phyloP scores from a whole-genome alignment of 2,329 filamentous ascomycete species.

The Aspergillus fumigatus region DNA sequence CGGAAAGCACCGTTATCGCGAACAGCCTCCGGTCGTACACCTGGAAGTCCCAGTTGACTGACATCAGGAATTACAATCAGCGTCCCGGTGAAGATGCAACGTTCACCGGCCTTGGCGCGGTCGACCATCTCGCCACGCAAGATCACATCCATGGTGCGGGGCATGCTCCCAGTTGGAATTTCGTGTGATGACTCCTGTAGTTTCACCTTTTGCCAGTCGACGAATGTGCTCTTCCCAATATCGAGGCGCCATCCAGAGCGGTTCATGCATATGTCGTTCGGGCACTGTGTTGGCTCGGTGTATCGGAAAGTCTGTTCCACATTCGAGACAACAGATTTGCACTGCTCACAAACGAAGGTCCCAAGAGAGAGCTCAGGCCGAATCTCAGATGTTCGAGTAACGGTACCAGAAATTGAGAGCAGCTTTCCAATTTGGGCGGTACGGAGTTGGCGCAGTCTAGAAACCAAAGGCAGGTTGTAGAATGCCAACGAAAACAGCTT shows the following conservation, averaged over 20 bases:
- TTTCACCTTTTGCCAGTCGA: constrained; percentile 98
- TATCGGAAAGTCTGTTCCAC: constrained; percentile 97
- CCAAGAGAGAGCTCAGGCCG: constrained; percentile 87
- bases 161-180: constrained; percentile 98
- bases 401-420: constrained; percentile 92
- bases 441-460: constrained; percentile 76
- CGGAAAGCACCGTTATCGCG: constrained; percentile 75
- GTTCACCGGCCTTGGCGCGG: constrained; percentile 93
- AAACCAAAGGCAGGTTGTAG: constrained; percentile 86
- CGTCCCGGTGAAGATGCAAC: constrained; percentile 95
- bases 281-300: constrained; percentile 93
- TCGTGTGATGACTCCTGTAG: constrained; percentile 98
- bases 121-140: constrained; percentile 96
- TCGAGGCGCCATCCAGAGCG: constrained; percentile 93
- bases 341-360: constrained; percentile 87
- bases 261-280: constrained; percentile 82
- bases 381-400: constrained; percentile 94
- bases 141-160: constrained; percentile 94
- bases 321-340: constrained; percentile 78
- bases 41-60: constrained; percentile 87
- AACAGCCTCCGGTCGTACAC: constrained; percentile 74
- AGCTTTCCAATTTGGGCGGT: constrained; percentile 89
- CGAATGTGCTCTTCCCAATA: constrained; percentile 92
- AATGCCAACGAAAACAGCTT: constrained; percentile 92
- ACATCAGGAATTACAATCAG: constrained; percentile 96